Percentiles rank a stretch among this genome's conserved stretches.
These are phyloP conservation scores for Neopestalotiopsis sp. DNA, from an alignment of 2,329 filamentous ascomycete genomes.

Conservation along the genomic window DNA sequence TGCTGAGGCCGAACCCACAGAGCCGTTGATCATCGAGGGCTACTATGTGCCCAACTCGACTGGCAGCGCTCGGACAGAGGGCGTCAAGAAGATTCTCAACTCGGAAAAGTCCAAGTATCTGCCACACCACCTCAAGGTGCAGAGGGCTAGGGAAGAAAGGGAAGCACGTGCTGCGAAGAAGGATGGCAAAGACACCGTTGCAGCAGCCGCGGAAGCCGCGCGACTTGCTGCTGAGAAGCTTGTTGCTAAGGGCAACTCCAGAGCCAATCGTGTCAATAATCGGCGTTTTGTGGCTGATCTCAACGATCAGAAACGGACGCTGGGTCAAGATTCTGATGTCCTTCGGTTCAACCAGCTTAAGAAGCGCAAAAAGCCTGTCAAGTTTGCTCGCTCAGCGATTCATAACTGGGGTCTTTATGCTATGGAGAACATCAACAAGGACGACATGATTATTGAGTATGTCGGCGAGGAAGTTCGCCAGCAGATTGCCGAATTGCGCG, in stretches of 20 bases:
- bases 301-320: constrained; percentile 89
- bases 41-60: constrained; percentile 86
- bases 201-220: constrained; percentile 71
- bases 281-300: constrained; percentile 93
- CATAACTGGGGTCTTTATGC: constrained; percentile 99
- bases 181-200: constrained; percentile 69
- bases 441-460: constrained; percentile 99
- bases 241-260: constrained; percentile 85
- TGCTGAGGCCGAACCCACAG: constrained; percentile 30
- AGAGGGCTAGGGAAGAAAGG: constrained; percentile 89
- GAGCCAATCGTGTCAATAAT: constrained; percentile 94
- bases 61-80: constrained; percentile 89
- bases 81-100: constrained; percentile 93
- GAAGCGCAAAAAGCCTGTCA: constrained; percentile 99
- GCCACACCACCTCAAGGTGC: constrained; percentile 95
- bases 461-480: constrained; percentile 97
- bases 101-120: constrained; percentile 98
- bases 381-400: constrained; percentile 95
- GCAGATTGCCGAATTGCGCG: constrained; percentile 95
- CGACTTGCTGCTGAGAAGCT: constrained; percentile 81
- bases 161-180: constrained; percentile 73
- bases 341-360: constrained; percentile 98
- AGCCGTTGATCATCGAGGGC: constrained; percentile 58
- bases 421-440: constrained; percentile 94
- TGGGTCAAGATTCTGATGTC: constrained; percentile 85